Evolutionary conservation across 441 rosid species (phyloP).

Genomic region (Breynia disticha): DNA sequence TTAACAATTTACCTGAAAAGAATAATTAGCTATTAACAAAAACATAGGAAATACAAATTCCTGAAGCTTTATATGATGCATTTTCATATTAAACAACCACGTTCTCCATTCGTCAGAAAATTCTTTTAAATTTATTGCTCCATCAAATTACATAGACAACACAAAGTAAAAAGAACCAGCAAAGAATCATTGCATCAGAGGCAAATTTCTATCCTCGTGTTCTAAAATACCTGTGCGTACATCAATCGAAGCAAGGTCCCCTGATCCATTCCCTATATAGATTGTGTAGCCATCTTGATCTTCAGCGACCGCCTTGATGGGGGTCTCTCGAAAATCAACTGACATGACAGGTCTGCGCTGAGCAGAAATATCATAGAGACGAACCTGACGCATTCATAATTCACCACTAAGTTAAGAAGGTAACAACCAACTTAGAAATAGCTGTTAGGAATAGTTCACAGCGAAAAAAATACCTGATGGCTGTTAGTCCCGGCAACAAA

Average conservation of each 20-base stretch:
- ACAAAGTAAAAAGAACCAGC: too few relatives aligned
- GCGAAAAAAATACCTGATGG: conserved; percentile 50
- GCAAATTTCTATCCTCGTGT: not conserved
- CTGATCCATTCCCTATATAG: conserved; percentile 79
- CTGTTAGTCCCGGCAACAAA: conserved; percentile 73
- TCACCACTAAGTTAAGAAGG: not conserved
- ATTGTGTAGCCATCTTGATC: conserved; percentile 76
- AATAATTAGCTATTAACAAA: conserved; percentile 5
- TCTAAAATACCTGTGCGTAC: conserved; percentile 58
- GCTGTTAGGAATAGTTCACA: not conserved
- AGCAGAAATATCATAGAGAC: conserved; percentile 76
- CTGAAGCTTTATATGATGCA: too few relatives aligned
- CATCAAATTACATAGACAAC: not conserved
- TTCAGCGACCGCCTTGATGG: conserved; percentile 61
- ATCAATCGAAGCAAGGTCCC: conserved; percentile 84
- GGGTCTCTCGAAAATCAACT: conserved; percentile 68
- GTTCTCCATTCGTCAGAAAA: too few relatives aligned
- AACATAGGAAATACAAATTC: too few relatives aligned
- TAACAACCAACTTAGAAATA: not conserved
- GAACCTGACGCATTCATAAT: conserved; percentile 47
- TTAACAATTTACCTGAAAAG: conserved; percentile 59
- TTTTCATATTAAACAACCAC: too few relatives aligned
- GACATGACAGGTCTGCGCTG: conserved; percentile 87
- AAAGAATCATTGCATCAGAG: not conserved
- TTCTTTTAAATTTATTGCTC: too few relatives aligned